A percentile compares a stretch with the other conserved stretches of the same genome.
phyloP scores from a whole-genome alignment of 805 yeast genomes.

The Ogataea pilisensis region DNA sequence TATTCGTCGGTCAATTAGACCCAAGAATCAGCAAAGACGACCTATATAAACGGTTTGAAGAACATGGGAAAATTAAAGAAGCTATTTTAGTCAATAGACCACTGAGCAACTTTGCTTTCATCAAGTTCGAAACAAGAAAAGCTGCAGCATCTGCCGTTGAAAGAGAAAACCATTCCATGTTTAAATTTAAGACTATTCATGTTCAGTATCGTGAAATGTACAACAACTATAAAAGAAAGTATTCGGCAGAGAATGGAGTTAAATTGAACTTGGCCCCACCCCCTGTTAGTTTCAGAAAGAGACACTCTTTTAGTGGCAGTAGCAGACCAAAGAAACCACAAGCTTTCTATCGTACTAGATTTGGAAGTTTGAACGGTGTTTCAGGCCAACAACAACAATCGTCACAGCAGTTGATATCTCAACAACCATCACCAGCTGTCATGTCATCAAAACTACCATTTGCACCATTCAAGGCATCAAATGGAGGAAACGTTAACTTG shows the following conservation, averaged over 20 bases:
- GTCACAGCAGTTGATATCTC: slow-evolving; percentile 2
- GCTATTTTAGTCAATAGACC: slow-evolving; percentile 52
- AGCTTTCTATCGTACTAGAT: slow-evolving; percentile 13
- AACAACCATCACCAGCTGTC: not conserved
- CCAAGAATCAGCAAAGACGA: slow-evolving; percentile 50
- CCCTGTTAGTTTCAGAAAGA: slow-evolving; percentile 60
- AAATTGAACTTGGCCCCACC: slow-evolving; percentile 64
- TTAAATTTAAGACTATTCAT: slow-evolving; percentile 71
- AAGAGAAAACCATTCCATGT: slow-evolving; percentile 75
- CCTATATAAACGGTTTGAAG: slow-evolving; percentile 53
- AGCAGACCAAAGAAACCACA: slow-evolving; percentile 11
- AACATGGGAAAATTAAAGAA: slow-evolving; percentile 62
- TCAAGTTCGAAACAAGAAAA: slow-evolving; percentile 56
- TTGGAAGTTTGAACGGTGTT: slow-evolving; percentile 16
- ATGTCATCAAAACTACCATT: slow-evolving; percentile 1
- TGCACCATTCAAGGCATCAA: slow-evolving; percentile 11
- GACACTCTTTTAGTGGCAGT: slow-evolving; percentile 25
- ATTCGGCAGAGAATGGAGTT: slow-evolving; percentile 23
- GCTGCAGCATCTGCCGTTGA: slow-evolving; percentile 88
- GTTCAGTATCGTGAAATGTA: slow-evolving; percentile 75
- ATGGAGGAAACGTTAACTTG: not conserved
- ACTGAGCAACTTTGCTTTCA: slow-evolving; percentile 64
- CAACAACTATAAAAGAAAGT: slow-evolving; percentile 31
- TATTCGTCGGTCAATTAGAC: slow-evolving; percentile 77
- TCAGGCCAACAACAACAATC: slow-evolving; percentile 11